Evolutionary conservation across 2,329 filamentous ascomycete species (phyloP).

Genomic region (Cladophialophora bantiana): DNA sequence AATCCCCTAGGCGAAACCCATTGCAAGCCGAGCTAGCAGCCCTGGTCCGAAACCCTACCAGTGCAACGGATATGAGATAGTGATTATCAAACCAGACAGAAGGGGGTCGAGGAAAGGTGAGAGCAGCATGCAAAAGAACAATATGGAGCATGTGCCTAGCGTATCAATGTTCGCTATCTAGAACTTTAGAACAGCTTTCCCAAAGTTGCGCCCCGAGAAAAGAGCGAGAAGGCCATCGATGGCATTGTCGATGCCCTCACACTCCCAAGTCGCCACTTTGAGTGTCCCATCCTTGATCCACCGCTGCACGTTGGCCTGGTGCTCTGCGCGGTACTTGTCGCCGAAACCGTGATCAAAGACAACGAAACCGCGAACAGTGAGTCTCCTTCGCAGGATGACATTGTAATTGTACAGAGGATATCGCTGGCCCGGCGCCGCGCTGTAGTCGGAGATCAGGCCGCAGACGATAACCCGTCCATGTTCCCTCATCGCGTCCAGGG

Average conservation of each 20-base stretch:
- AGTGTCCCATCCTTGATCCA: constrained; percentile 79
- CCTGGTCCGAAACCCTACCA: not conserved
- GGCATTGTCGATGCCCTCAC: constrained; percentile 78
- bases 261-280: constrained; percentile 72
- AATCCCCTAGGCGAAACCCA: not conserved
- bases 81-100: not conserved
- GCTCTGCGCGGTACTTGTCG: constrained; percentile 70
- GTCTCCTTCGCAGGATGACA: constrained; percentile 68
- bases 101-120: not conserved
- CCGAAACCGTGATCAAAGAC: constrained; percentile 72
- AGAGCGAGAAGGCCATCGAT: constrained; percentile 76
- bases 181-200: constrained; percentile 77
- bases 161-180: not conserved
- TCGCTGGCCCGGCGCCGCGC: constrained; percentile 61
- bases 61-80: not conserved
- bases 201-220: constrained; percentile 80
- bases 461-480: constrained; percentile 71
- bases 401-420: constrained; percentile 73
- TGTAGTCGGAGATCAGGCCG: constrained; percentile 74
- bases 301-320: constrained; percentile 76
- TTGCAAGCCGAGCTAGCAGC: not conserved
- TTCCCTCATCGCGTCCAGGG: constrained; percentile 67
- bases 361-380: constrained; percentile 77
- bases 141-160: not conserved
- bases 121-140: not conserved